These are phyloP conservation scores for Cytospora piceae DNA, from an alignment of 2,329 filamentous ascomycete genomes.

Conservation along the genomic window DNA sequence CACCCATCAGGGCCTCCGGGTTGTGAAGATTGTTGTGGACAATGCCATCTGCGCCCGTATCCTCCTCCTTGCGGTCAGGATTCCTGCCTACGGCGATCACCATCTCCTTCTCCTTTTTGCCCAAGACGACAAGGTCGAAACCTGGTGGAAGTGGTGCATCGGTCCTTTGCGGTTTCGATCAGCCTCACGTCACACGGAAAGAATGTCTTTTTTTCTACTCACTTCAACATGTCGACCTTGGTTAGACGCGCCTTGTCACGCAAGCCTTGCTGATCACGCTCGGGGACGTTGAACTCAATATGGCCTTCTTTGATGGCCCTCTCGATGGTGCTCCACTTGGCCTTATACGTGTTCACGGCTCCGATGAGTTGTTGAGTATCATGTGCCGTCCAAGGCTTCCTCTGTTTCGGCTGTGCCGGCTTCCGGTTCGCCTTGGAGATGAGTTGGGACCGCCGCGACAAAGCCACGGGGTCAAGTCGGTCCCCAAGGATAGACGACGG, in stretches of 20 bases:
- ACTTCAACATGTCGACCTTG: slow-evolving; percentile 57
- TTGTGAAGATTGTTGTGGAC: slow-evolving; percentile 42
- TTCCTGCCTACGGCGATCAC: slow-evolving; percentile 52
- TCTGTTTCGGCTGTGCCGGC: slow-evolving; percentile 40
- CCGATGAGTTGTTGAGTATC: slow-evolving; percentile 49
- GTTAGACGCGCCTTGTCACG: slow-evolving; percentile 62
- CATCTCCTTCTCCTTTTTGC: slow-evolving; percentile 52
- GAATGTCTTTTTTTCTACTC: slow-evolving; percentile 29
- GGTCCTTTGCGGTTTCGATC: slow-evolving; percentile 35
- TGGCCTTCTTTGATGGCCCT: slow-evolving; percentile 36
- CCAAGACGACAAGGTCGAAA: slow-evolving; percentile 55
- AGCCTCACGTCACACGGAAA: neutral
- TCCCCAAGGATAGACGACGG: slow-evolving; percentile 13
- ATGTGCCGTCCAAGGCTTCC: slow-evolving; percentile 46
- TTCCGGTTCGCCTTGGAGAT: slow-evolving; percentile 38
- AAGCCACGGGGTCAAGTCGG: slow-evolving; percentile 34
- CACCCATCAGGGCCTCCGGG: slow-evolving; percentile 10
- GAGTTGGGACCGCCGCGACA: slow-evolving; percentile 35
- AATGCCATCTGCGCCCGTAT: slow-evolving; percentile 47
- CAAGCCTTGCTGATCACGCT: slow-evolving; percentile 58
- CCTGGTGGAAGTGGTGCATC: slow-evolving; percentile 49
- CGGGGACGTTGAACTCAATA: slow-evolving; percentile 43
- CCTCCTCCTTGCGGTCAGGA: slow-evolving; percentile 51
- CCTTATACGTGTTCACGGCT: slow-evolving; percentile 44
- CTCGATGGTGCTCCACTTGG: slow-evolving; percentile 47